Conservation (phyloP, 2,329 filamentous ascomycete species). For the Penicillium sp. region DNA sequence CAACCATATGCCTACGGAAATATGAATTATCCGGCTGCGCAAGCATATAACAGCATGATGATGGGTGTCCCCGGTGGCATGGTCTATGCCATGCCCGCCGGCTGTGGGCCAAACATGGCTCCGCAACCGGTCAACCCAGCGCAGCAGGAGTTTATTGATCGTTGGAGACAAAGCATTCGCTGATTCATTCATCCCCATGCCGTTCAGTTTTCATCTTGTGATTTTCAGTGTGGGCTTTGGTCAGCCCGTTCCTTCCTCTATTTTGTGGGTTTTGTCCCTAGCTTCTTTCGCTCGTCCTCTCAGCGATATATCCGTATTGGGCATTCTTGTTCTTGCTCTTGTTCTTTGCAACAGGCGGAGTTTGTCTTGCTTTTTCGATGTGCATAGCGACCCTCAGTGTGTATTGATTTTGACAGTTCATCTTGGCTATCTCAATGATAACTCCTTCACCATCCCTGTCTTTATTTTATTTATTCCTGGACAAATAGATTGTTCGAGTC, state of each 20-base stretch:
- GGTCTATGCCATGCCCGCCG: conserved; percentile 22
- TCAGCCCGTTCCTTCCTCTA: background rate
- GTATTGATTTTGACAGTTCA: background rate
- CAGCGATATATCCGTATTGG: conserved; percentile 11
- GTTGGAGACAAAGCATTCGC: conserved; percentile 48
- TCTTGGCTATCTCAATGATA: conserved; percentile 16
- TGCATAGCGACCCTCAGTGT: too few species aligned
- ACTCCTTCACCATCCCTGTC: conserved; percentile 4
- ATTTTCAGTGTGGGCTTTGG: background rate
- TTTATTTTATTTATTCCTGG: background rate
- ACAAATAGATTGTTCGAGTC: conserved; percentile 6
- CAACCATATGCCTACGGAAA: conserved; percentile 25
- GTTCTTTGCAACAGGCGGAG: background rate
- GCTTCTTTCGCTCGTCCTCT: conserved; percentile 3
- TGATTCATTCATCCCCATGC: conserved; percentile 11
- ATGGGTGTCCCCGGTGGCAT: conserved; percentile 20
- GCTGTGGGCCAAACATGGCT: conserved; percentile 22
- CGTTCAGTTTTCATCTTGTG: background rate
- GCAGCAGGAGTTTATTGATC: conserved; percentile 54
- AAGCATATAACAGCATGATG: conserved; percentile 23
- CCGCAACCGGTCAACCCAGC: conserved; percentile 41
- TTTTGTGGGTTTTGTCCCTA: too few species aligned
- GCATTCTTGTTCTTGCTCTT: background rate
- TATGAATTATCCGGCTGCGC: conserved; percentile 21
- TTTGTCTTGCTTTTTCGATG: too few species aligned